Evolutionary conservation across 768 basidiomycete species (phyloP).

Genomic region (Termitomyces sp.): DNA sequence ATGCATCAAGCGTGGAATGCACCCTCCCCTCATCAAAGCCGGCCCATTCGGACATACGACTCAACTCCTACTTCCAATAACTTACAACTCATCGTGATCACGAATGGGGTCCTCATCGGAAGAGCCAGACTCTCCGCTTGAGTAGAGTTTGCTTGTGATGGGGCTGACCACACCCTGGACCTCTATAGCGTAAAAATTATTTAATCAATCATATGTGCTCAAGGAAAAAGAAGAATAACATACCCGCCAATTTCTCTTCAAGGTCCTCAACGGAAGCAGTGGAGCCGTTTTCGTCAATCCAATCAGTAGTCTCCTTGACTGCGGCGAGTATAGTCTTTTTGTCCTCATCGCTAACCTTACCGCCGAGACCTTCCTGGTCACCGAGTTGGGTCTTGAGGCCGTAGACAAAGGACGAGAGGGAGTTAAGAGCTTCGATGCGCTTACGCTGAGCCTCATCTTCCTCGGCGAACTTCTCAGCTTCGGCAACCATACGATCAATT

Average conservation of each 20-base stretch:
- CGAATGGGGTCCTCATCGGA: conserved; percentile 33
- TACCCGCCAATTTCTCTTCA: conserved; percentile 79
- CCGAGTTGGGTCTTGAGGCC: conserved; percentile 82
- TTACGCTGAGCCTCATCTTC: conserved; percentile 71
- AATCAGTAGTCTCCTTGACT: conserved; percentile 86
- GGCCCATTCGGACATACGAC: background rate
- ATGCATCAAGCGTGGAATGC: conserved; percentile 6
- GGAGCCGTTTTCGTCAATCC: conserved; percentile 83
- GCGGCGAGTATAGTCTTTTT: conserved; percentile 76
- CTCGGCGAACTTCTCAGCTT: conserved; percentile 83
- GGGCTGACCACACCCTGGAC: conserved; percentile 74
- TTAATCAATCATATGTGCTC: background rate
- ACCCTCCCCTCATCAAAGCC: background rate
- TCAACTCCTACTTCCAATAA: conserved; percentile 1
- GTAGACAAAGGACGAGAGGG: conserved; percentile 76
- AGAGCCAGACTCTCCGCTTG: conserved; percentile 27
- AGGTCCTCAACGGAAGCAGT: conserved; percentile 79
- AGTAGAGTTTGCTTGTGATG: conserved; percentile 80
- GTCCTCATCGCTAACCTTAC: conserved; percentile 76
- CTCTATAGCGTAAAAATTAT: conserved; percentile 27
- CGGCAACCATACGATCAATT: conserved; percentile 93
- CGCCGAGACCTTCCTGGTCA: conserved; percentile 87
- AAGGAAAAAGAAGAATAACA: conserved; percentile 11
- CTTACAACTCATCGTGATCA: conserved; percentile 45
- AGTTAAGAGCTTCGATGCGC: conserved; percentile 82